Base-by-base conservation (phyloP, 768 basidiomycete species). In the Antrodiella citrinella region DNA sequence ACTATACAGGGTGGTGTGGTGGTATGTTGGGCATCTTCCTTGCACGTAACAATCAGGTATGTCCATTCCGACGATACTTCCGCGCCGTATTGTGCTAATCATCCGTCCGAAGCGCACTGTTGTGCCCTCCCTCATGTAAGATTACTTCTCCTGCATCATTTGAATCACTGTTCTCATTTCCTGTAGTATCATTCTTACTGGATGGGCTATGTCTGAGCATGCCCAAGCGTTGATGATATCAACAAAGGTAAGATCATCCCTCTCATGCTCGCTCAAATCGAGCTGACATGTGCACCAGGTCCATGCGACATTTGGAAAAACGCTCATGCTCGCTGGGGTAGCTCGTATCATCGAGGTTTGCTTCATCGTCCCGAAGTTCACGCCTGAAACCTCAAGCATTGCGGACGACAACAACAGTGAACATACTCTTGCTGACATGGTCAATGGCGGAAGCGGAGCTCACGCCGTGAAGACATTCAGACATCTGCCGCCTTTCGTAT, bases 121-220 rank as follows among this genome's bases (percentile, higher is more conserved):
- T n/a, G 72, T 94, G 3, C 92, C 92, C 3, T 77, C 77, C 10
- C 48, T 92, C 24, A 88, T 93, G 89, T 92, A 51, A 59, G 80
- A 65, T 21, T 20, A 26, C 4, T 45, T 45, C 53, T 3, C 22
- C 41, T 25, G 20, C 13, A 23, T 26, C 25, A 4, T 3, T 52
- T 12, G n/a, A 22, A 21, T 11, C 35, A 20, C 21, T 19, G 23
- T 7, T 45, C 25, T 4, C 39, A 20, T 7, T 5, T 22, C 7
- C 1, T 38, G 26, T 52, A 91, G 86, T 44, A 84, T 94, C 55
- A 82, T 91, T 51, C 71, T 96, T 51, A 96, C 94, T 0, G 94
- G 94, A 4, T 95, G 88, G 84, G 92, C 85, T 0, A 94, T 96
- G 88, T 86, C 87, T 0, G 82, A 89, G 41, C 93, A 96, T 56